Percentiles rank a stretch among this genome's conserved stretches.
Conservation (phyloP, 2,329 filamentous ascomycete genomes). For the Penicillium freii region DNA sequence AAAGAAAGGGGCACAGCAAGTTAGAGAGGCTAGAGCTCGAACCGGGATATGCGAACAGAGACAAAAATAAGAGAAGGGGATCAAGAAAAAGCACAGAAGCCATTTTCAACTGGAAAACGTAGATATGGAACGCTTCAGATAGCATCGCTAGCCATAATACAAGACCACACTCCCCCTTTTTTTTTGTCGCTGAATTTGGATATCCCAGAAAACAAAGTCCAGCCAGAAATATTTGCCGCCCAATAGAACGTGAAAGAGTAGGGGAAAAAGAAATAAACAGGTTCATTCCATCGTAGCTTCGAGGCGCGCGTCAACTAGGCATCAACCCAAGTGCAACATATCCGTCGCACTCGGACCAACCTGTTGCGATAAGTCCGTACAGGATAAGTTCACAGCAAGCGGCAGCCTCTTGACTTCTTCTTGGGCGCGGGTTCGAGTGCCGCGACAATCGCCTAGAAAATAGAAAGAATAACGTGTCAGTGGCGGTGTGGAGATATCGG, state of each 20-base stretch:
- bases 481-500: not conserved
- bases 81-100: conserved; percentile 4
- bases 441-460: conserved; percentile 80
- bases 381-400: conserved; percentile 58
- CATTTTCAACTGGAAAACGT: conserved; percentile 11
- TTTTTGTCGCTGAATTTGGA: conserved; percentile 12
- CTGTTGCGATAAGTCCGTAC: conserved; percentile 12
- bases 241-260: conserved; percentile 13
- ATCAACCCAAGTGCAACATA: conserved; percentile 5
- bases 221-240: conserved; percentile 15
- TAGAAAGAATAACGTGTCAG: conserved; percentile 9
- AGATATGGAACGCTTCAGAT: conserved; percentile 15
- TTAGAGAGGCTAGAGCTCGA: conserved; percentile 3
- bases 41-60: conserved; percentile 7
- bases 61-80: conserved; percentile 2
- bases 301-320: conserved; percentile 11
- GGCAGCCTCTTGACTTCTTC: conserved; percentile 69
- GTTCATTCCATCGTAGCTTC: conserved; percentile 30
- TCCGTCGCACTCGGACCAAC: conserved; percentile 12
- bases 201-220: conserved; percentile 16
- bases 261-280: conserved; percentile 21
- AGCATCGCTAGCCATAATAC: conserved; percentile 19
- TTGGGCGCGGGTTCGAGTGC: conserved; percentile 84
- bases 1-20: not conserved
- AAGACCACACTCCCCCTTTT: conserved; percentile 1